These are phyloP conservation scores for Ophiocordyceps camponoti-saundersi DNA, from an alignment of 2,329 filamentous ascomycete species.

Conservation along the genomic window DNA sequence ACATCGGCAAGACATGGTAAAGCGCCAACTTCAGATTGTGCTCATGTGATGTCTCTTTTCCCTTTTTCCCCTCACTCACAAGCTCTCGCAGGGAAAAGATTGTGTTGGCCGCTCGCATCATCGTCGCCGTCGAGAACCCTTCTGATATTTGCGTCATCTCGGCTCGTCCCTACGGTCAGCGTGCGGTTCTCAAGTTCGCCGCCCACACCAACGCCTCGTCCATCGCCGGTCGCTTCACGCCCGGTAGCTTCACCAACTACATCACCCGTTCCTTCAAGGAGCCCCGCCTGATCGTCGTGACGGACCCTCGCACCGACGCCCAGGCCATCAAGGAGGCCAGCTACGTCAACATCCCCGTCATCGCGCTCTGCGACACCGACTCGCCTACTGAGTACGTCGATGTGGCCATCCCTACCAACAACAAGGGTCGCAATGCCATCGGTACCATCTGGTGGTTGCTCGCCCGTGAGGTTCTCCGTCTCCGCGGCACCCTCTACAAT, in stretches of 20 bases:
- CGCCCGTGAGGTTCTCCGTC: constrained; percentile 97
- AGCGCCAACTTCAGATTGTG: no score
- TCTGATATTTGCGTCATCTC: constrained; percentile 99
- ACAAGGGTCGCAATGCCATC: constrained; percentile 99
- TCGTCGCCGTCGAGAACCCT: constrained; percentile 97
- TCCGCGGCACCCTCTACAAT: constrained; percentile 89
- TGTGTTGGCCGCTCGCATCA: constrained; percentile 95
- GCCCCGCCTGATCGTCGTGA: constrained; percentile 97
- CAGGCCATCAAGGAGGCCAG: constrained; percentile 99
- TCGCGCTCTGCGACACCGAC: constrained; percentile 97
- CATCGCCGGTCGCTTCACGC: constrained; percentile 99
- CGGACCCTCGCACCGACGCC: constrained; percentile 97
- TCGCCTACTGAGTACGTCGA: constrained; percentile 99
- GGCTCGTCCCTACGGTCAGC: constrained; percentile 97
- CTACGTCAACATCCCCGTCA: constrained; percentile 99
- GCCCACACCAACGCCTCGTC: constrained; percentile 93
- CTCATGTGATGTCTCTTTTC: no score
- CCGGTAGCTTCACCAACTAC: constrained; percentile 99
- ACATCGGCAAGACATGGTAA: constrained; percentile 99
- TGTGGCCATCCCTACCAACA: constrained; percentile 99
- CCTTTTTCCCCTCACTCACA: constrained; percentile 3
- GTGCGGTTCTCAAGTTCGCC: constrained; percentile 99
- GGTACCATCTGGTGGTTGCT: constrained; percentile 99
- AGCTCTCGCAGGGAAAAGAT: constrained; percentile 77
- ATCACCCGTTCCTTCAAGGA: constrained; percentile 99